Conservation (phyloP, 345 rosid species). For the Melaleuca alternifolia region DNA sequence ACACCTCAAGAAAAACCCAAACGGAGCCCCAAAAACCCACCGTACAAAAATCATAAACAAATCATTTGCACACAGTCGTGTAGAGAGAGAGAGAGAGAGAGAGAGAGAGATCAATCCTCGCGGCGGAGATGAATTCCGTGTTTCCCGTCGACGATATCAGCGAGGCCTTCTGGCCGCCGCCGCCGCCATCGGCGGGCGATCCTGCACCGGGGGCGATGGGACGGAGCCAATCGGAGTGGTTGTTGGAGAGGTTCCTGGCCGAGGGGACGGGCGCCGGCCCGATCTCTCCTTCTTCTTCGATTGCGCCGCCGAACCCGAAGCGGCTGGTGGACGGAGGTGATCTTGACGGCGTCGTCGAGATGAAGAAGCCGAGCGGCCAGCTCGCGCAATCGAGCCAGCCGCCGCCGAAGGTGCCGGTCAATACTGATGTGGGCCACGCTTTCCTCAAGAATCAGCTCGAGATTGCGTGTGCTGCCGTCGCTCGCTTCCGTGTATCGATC, state of each 20-base stretch:
- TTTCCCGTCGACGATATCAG: slow-evolving; percentile 65
- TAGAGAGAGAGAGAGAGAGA: background rate
- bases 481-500: slow-evolving; percentile 28
- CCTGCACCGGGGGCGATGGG: slow-evolving; percentile 29
- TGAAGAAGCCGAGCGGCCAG: slow-evolving; percentile 22
- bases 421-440: slow-evolving; percentile 39
- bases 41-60: background rate
- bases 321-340: background rate
- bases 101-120: background rate
- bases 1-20: background rate
- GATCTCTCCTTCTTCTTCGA: slow-evolving; percentile 3
- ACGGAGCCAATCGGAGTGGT: slow-evolving; percentile 71
- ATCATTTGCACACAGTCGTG: too few species aligned
- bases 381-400: slow-evolving; percentile 26
- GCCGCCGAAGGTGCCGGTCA: slow-evolving; percentile 16
- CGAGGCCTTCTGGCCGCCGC: slow-evolving; percentile 45
- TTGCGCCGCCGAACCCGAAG: slow-evolving; percentile 9
- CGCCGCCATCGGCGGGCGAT: slow-evolving; percentile 2
- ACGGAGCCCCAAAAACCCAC: background rate
- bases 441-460: slow-evolving; percentile 58
- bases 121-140: slow-evolving; percentile 23
- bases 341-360: slow-evolving; percentile 24
- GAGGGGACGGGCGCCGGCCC: slow-evolving; percentile 8
- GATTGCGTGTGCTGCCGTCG: slow-evolving; percentile 70
- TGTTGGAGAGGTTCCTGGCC: slow-evolving; percentile 40